Base-by-base conservation (phyloP, 2,329 filamentous ascomycete species). In the Stromatinia cepivora region DNA sequence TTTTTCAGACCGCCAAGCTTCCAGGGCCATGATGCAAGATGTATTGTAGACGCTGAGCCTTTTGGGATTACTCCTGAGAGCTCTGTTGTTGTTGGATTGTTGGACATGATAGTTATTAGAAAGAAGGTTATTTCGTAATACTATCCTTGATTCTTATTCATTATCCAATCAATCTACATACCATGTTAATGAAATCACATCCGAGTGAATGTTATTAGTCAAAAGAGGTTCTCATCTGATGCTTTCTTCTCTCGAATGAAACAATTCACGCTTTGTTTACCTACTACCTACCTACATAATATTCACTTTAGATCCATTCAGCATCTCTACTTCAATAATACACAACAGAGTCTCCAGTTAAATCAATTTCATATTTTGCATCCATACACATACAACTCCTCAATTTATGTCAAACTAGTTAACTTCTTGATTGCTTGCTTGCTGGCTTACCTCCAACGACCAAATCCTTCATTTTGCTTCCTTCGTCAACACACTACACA, bases 1-100 rank as follows among this genome's bases (percentile, higher is more conserved):
- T 58, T 25, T 71, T 75, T 20, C 61, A 73, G n/a, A 69, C 45
- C 0, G 69, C 67, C 8, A 58, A 31, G 8, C 39, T 73, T 36
- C 69, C 72, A 1, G 71, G 71, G 67, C 1, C 46, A 50, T 20
- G 54, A 69, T 52, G 57, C 66, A 52, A 67, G 61, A 52, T 73
- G 70, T 50, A 5, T 54, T 11, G 13, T 70, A 20, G 72, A 73
- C 52, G 54, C 45, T 15, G 73, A 71, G 8, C 68, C 73, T n/a
- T 74, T 53, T 31, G 42, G 57, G 1, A 17, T 70, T 48, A 15
- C 57, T 46, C 57, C 25, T 15, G 17, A 31, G 4, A 46, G 9
- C 31, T 31, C 20, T 22, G 17, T 46, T 15, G 5, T 46, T 22
- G 5, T 31, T n/a, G n/a, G n/a, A n/a, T n/a, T 31, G 25, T 6